Evolutionary conservation across 371 early-diverging fungal species (phyloP).

Genomic region (Actinomortierella ambigua): DNA sequence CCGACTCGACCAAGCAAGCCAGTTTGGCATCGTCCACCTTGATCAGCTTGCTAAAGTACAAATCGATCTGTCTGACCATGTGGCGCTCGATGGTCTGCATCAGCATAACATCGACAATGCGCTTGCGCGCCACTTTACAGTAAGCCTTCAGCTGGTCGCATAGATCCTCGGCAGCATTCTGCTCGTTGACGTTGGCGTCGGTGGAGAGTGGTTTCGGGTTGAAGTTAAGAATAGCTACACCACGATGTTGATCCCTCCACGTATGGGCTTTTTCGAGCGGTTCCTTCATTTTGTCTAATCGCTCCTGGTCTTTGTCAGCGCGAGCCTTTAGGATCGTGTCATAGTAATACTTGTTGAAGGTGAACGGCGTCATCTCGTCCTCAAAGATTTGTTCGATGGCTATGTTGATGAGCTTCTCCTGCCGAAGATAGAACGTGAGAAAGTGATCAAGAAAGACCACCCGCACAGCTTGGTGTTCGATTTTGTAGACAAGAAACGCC

Average conservation of each 20-base stretch:
- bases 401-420: conserved; percentile 10
- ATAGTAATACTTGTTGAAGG: conserved; percentile 29
- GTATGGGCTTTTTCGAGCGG: too few species aligned
- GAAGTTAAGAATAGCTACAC: too few species aligned
- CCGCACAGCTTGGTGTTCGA: conserved; percentile 17
- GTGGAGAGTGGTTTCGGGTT: too few species aligned
- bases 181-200: conserved; percentile 21
- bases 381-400: conserved; percentile 25
- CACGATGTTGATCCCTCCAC: too few species aligned
- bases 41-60: conserved; percentile 24
- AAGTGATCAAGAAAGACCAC: conserved; percentile 16
- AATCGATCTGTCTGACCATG: conserved; percentile 24
- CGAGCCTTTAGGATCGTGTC: conserved; percentile 20
- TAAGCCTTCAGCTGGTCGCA: conserved; percentile 21
- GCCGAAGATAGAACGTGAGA: conserved; percentile 24
- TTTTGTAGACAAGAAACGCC: conserved; percentile 6
- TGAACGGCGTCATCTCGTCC: conserved; percentile 26
- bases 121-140: conserved; percentile 25
- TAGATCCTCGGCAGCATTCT: conserved; percentile 16
- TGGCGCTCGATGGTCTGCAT: conserved; percentile 30
- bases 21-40: conserved; percentile 13
- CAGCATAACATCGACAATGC: conserved; percentile 27
- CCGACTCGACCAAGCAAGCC: too few species aligned
- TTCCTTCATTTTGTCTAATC: not conserved
- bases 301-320: conserved; percentile 10